Percentiles rank a stretch among this genome's conserved stretches.
These are phyloP conservation scores for Phytophthora pinifolia DNA, from an alignment of 352 stramenopile genomes.

Conservation along the genomic window DNA sequence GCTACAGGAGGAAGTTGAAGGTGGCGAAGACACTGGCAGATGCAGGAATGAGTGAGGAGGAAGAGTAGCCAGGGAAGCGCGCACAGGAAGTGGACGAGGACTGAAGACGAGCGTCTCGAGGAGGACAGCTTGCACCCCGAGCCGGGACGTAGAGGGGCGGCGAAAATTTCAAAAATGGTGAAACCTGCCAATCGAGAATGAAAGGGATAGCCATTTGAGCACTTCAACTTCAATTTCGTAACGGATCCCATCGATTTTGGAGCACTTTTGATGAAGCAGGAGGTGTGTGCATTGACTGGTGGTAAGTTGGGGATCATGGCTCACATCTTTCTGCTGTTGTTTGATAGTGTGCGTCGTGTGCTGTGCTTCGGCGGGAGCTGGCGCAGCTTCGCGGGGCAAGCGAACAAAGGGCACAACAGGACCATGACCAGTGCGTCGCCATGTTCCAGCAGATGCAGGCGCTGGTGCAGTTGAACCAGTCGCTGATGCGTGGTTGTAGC, in stretches of 20 bases:
- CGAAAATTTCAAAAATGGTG: too few species aligned
- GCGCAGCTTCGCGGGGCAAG: slow-evolving; percentile 15
- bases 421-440: slow-evolving; percentile 37
- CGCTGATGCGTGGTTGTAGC: slow-evolving; percentile 7
- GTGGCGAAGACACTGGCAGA: not conserved
- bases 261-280: not conserved
- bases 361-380: slow-evolving; percentile 18
- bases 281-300: too few species aligned
- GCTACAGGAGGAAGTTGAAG: slow-evolving; percentile 3
- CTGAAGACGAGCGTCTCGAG: not conserved
- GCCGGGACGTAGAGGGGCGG: too few species aligned
- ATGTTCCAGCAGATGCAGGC: slow-evolving; percentile 55
- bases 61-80: not conserved
- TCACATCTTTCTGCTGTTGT: not conserved
- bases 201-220: too few species aligned
- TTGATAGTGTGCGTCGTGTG: slow-evolving; percentile 24
- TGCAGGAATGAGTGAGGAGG: not conserved
- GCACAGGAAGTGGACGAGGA: not conserved
- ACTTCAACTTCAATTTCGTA: too few species aligned
- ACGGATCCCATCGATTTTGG: too few species aligned
- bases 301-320: not conserved
- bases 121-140: not conserved
- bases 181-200: too few species aligned
- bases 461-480: slow-evolving; percentile 39
- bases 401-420: slow-evolving; percentile 25